phyloP scores from a whole-genome alignment of 2,329 filamentous ascomycete genomes.

The Aureobasidium vineae region DNA sequence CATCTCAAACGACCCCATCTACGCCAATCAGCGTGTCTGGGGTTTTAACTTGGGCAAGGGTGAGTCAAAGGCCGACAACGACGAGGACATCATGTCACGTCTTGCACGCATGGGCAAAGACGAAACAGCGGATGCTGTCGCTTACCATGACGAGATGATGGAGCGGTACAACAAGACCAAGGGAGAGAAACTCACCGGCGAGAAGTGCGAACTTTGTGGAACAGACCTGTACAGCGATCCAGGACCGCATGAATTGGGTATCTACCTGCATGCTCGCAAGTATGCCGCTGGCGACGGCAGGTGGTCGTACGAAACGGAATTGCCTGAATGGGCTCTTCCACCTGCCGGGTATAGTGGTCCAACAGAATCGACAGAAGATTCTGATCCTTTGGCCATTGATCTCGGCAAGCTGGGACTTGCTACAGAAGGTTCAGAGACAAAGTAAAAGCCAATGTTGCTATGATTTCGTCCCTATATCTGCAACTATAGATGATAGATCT shows the following conservation, averaged over 20 bases:
- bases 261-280: slow-evolving; percentile 88
- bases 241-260: slow-evolving; percentile 80
- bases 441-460: neutral
- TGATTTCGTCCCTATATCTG: neutral
- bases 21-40: slow-evolving; percentile 91
- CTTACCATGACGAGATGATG: slow-evolving; percentile 93
- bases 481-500: neutral
- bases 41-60: slow-evolving; percentile 70
- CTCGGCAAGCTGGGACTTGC: slow-evolving; percentile 41
- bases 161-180: slow-evolving; percentile 85
- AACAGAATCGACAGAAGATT: slow-evolving; percentile 58
- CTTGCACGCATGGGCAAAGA: slow-evolving; percentile 91
- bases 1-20: slow-evolving; percentile 96
- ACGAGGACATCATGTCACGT: slow-evolving; percentile 85
- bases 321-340: slow-evolving; percentile 85
- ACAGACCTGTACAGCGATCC: slow-evolving; percentile 94
- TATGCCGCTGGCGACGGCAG: slow-evolving; percentile 80
- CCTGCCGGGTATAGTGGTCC: slow-evolving; percentile 71
- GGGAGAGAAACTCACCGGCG: slow-evolving; percentile 89
- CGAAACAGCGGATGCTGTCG: slow-evolving; percentile 83
- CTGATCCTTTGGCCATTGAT: slow-evolving; percentile 48
- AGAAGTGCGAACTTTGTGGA: slow-evolving; percentile 74
- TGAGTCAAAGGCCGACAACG: slow-evolving; percentile 67
- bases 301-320: slow-evolving; percentile 83
- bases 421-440: slow-evolving; percentile 4